A percentile compares a stretch with the other conserved stretches of the same genome.
phyloP scores from a whole-genome alignment of 129 eudicot genomes.

The Saussurea involucrata region DNA sequence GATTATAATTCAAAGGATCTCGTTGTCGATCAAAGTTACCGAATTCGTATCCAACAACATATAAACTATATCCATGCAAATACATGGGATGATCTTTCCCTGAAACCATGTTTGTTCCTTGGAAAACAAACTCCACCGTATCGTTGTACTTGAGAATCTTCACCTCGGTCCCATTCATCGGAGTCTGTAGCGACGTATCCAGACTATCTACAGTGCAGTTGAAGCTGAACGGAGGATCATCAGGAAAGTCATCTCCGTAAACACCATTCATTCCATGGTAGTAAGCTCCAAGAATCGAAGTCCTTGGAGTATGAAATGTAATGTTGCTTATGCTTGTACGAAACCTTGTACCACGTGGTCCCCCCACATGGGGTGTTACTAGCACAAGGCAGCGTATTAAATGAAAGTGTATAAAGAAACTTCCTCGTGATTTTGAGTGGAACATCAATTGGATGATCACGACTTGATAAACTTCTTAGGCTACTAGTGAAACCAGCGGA shows the following conservation, averaged over 20 bases:
- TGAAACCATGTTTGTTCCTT: conserved; percentile 46
- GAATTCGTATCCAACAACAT: conserved; percentile 63
- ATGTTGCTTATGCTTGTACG: conserved; percentile 52
- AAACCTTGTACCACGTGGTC: conserved; percentile 9
- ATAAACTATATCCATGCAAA: conserved; percentile 64
- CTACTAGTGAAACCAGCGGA: conserved; percentile 28
- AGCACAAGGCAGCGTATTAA: conserved; percentile 33
- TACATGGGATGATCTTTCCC: conserved; percentile 77
- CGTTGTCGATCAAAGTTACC: conserved; percentile 50
- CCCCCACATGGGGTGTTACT: neutral
- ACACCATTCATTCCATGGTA: conserved; percentile 43
- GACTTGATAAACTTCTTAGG: conserved; percentile 36
- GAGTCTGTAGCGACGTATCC: conserved; percentile 12
- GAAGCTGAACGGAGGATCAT: conserved; percentile 40
- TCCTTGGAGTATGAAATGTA: conserved; percentile 29
- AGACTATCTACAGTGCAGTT: conserved; percentile 38
- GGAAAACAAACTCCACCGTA: conserved; percentile 62
- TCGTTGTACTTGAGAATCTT: conserved; percentile 34
- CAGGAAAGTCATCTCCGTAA: conserved; percentile 41
- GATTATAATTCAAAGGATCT: conserved; percentile 53
- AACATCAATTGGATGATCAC: conserved; percentile 32
- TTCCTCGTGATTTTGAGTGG: conserved; percentile 28
- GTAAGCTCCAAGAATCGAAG: conserved; percentile 44
- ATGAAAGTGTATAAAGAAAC: conserved; percentile 31
- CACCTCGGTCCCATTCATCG: conserved; percentile 38